These are phyloP conservation scores for Phytopythium ostracodes DNA, from an alignment of 352 stramenopile genomes.

Conservation along the genomic window DNA sequence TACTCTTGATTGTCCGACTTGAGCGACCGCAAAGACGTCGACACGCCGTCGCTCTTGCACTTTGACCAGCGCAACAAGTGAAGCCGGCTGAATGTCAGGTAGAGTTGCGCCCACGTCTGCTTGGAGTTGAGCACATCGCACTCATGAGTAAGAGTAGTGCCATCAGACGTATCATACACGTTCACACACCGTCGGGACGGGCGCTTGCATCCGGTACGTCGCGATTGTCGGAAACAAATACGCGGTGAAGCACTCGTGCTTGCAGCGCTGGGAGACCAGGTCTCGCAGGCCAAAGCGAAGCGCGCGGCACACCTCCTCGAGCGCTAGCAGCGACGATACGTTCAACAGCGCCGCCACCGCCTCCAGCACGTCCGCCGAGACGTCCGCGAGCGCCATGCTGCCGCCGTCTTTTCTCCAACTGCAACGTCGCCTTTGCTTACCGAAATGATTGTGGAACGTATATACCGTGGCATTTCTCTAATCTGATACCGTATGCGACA, in stretches of 20 bases:
- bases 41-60: slow-evolving; percentile 36
- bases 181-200: slow-evolving; percentile 31
- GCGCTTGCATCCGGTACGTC: slow-evolving; percentile 55
- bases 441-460: neutral
- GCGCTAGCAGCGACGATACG: slow-evolving; percentile 32
- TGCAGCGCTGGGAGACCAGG: slow-evolving; percentile 39
- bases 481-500: neutral
- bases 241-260: slow-evolving; percentile 57
- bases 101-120: slow-evolving; percentile 57
- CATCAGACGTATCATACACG: neutral
- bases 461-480: neutral
- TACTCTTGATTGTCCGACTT: slow-evolving; percentile 78
- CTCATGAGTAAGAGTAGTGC: neutral
- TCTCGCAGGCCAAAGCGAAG: slow-evolving; percentile 9
- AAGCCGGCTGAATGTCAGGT: slow-evolving; percentile 41
- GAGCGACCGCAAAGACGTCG: slow-evolving; percentile 47
- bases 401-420: neutral
- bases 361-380: slow-evolving; percentile 37
- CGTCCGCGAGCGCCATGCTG: slow-evolving; percentile 18
- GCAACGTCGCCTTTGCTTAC: neutral
- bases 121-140: neutral
- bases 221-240: slow-evolving; percentile 60
- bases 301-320: slow-evolving; percentile 24
- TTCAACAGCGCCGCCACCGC: slow-evolving; percentile 26
- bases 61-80: slow-evolving; percentile 34